A percentile compares a stretch with the other conserved stretches of the same genome.
Evolutionary conservation across 1,139 yeast genomes (phyloP).

Genomic region (Hyphopichia buzzinii): DNA sequence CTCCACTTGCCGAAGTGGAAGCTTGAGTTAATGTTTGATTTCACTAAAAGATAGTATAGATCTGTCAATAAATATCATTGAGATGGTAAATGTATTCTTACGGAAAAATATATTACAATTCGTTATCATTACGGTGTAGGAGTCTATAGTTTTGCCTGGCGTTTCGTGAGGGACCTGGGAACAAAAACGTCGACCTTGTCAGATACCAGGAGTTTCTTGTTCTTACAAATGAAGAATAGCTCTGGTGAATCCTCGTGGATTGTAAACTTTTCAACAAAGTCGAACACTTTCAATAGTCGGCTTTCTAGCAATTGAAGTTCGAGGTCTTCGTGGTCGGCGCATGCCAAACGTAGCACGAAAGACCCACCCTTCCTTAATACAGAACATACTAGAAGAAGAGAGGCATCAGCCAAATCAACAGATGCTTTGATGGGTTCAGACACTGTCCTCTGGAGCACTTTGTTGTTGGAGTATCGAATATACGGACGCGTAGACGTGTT

Average conservation of each 20-base stretch:
- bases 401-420: conserved; percentile 85
- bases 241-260: conserved; percentile 17
- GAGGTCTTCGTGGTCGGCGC: conserved; percentile 47
- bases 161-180: no score
- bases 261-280: conserved; percentile 39
- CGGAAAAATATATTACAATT: no score
- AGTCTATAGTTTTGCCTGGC: no score
- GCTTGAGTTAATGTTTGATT: conserved; percentile 4
- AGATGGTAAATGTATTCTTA: no score
- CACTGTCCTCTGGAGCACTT: conserved; percentile 25
- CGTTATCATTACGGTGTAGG: no score
- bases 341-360: conserved; percentile 69
- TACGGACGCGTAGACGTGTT: conserved; percentile 79
- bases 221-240: conserved; percentile 65
- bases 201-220: conserved; percentile 39
- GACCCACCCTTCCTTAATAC: conserved; percentile 66
- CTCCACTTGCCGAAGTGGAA: conserved; percentile 13
- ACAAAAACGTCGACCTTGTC: conserved; percentile 49
- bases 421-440: conserved; percentile 26
- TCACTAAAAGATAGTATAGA: no score
- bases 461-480: conserved; percentile 25
- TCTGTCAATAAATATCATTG: no score
- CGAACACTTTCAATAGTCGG: conserved; percentile 59
- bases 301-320: conserved; percentile 61
- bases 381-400: conserved; percentile 71